These are phyloP conservation scores for Clarireedia paspali DNA, from an alignment of 2,329 filamentous ascomycete species.

Conservation along the genomic window DNA sequence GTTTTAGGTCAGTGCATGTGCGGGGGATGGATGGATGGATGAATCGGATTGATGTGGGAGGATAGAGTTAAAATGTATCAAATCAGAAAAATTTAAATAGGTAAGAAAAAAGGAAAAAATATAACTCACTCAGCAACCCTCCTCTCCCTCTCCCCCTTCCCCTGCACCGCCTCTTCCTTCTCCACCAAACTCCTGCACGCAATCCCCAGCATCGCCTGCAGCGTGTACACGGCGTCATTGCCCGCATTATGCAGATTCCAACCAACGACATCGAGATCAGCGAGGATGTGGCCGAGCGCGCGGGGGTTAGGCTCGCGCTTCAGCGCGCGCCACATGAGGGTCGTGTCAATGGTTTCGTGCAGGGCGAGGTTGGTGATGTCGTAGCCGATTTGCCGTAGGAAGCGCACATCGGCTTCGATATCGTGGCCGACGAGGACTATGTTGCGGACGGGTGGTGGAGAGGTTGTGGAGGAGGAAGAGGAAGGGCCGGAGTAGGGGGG, in stretches of 20 bases:
- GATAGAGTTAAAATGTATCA: neutral
- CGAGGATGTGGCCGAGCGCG: conserved; percentile 54
- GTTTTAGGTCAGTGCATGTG: neutral
- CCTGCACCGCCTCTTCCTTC: conserved; percentile 9
- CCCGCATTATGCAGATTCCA: conserved; percentile 77
- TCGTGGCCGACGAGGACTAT: conserved; percentile 78
- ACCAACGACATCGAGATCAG: conserved; percentile 52
- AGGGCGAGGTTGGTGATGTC: conserved; percentile 46
- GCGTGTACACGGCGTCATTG: conserved; percentile 76
- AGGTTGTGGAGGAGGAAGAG: neutral
- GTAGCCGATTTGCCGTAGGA: conserved; percentile 58
- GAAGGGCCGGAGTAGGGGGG: conserved; percentile 41
- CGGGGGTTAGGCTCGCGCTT: conserved; percentile 44
- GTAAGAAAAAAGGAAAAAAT: neutral
- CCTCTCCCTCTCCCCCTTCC: conserved; percentile 14
- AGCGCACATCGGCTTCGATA: conserved; percentile 57
- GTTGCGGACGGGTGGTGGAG: conserved; percentile 34
- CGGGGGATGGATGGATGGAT: too few relatives aligned
- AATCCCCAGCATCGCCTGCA: conserved; percentile 64
- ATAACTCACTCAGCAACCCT: conserved; percentile 16
- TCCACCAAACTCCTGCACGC: conserved; percentile 33
- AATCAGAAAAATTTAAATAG: neutral
- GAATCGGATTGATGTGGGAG: too few relatives aligned
- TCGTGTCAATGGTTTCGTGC: conserved; percentile 65
- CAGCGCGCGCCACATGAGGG: conserved; percentile 59